phyloP scores from a whole-genome alignment of 192 early-diverging fungal species.

The Allomyces arbusculus region DNA sequence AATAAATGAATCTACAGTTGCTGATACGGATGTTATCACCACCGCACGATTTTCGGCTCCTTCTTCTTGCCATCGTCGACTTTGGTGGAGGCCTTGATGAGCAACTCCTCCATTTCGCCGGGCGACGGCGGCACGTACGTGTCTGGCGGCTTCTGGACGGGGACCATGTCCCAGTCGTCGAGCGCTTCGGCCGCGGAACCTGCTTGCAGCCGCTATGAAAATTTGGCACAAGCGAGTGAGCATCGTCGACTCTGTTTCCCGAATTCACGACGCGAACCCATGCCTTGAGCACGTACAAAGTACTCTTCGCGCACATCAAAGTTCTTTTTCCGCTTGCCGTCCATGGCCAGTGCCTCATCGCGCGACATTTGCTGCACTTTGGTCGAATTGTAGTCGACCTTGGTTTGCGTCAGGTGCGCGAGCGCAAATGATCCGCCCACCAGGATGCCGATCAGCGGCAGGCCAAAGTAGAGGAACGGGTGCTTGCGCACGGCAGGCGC shows the following conservation, averaged over 20 bases:
- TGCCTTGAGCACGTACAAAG: slow-evolving; percentile 14
- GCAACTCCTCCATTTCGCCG: neutral
- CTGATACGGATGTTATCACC: neutral
- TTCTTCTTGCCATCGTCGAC: neutral
- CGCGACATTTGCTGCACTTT: slow-evolving; percentile 22
- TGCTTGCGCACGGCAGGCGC: slow-evolving; percentile 3
- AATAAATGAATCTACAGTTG: too few species aligned
- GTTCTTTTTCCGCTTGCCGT: slow-evolving; percentile 25
- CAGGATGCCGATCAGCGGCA: slow-evolving; percentile 46
- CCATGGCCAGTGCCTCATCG: slow-evolving; percentile 30
- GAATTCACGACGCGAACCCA: too few species aligned
- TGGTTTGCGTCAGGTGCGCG: slow-evolving; percentile 46
- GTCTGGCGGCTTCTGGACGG: neutral
- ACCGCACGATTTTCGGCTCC: neutral
- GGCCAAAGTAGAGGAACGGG: slow-evolving; percentile 46
- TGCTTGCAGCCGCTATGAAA: too few species aligned
- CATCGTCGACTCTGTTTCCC: too few species aligned
- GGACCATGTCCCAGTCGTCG: neutral
- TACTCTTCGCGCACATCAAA: slow-evolving; percentile 54
- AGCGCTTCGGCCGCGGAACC: neutral
- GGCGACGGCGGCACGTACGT: neutral
- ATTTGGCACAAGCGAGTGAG: too few species aligned
- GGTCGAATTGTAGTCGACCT: slow-evolving; percentile 53
- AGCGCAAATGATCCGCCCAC: slow-evolving; percentile 51
- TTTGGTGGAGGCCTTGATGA: neutral